These are phyloP conservation scores for Calonectria hongkongensis DNA, from an alignment of 2,329 filamentous ascomycete species.

Conservation along the genomic window DNA sequence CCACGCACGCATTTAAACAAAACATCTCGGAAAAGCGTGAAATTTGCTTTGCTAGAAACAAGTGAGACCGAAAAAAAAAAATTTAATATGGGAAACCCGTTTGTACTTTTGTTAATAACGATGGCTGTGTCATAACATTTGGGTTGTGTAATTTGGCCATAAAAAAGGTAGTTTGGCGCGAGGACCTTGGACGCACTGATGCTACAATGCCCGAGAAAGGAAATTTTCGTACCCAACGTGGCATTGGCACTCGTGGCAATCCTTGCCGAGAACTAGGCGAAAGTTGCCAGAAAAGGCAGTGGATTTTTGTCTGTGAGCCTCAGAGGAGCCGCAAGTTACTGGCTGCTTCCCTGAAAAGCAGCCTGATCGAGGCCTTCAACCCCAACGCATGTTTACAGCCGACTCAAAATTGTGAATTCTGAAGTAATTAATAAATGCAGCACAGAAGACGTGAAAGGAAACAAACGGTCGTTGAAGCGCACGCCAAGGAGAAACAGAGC, in stretches of 20 bases:
- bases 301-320: background rate
- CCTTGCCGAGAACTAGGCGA: conserved; percentile 8
- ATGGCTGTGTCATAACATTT: too few relatives aligned
- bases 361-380: background rate
- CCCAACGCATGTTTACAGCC: background rate
- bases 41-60: background rate
- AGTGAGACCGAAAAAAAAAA: background rate
- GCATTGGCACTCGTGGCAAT: background rate
- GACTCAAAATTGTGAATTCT: background rate
- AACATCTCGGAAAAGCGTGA: background rate
- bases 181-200: background rate
- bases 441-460: background rate
- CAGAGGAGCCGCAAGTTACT: background rate
- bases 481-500: conserved; percentile 1
- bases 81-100: background rate
- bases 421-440: background rate
- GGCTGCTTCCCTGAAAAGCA: background rate
- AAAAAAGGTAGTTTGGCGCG: background rate
- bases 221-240: background rate
- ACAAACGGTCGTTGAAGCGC: background rate
- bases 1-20: background rate
- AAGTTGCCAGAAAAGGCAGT: background rate
- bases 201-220: background rate
- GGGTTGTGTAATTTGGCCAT: background rate
- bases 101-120: background rate